Conservation (phyloP, 2,329 filamentous ascomycete species). For the Epichloe gansuensis region DNA sequence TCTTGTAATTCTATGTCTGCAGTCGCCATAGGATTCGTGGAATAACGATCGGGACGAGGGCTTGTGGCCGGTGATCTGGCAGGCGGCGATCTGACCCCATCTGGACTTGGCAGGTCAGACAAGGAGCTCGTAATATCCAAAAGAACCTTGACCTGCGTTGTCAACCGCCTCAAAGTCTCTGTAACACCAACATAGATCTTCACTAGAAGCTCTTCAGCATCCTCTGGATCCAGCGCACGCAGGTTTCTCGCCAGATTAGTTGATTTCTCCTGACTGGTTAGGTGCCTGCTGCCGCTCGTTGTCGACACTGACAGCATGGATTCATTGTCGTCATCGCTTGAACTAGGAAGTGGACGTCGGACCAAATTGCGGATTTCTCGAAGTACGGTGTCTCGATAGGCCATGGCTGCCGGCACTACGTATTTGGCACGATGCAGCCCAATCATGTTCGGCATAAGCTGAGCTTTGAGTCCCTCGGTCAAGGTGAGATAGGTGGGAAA, state of each 20-base stretch:
- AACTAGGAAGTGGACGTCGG: conserved; percentile 74
- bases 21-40: conserved; percentile 11
- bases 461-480: conserved; percentile 56
- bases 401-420: conserved; percentile 67
- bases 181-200: conserved; percentile 80
- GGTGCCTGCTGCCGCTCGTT: conserved; percentile 50
- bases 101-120: conserved; percentile 27
- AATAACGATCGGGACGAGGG: conserved; percentile 27
- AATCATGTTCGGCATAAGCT: conserved; percentile 57
- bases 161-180: conserved; percentile 73
- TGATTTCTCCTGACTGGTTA: conserved; percentile 80
- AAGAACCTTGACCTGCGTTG: conserved; percentile 87
- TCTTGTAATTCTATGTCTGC: conserved; percentile 47
- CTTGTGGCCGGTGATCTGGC: conserved; percentile 41
- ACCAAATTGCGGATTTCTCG: conserved; percentile 82
- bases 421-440: conserved; percentile 75
- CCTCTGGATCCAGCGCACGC: conserved; percentile 67
- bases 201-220: conserved; percentile 71
- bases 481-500: conserved; percentile 71
- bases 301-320: conserved; percentile 82
- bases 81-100: conserved; percentile 34
- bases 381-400: conserved; percentile 72
- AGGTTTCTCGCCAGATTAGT: conserved; percentile 79
- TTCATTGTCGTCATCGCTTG: conserved; percentile 85
- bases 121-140: conserved; percentile 81